These are phyloP conservation scores for Metschnikowia amazonensis DNA, from an alignment of 805 yeast genomes.

Conservation along the genomic window DNA sequence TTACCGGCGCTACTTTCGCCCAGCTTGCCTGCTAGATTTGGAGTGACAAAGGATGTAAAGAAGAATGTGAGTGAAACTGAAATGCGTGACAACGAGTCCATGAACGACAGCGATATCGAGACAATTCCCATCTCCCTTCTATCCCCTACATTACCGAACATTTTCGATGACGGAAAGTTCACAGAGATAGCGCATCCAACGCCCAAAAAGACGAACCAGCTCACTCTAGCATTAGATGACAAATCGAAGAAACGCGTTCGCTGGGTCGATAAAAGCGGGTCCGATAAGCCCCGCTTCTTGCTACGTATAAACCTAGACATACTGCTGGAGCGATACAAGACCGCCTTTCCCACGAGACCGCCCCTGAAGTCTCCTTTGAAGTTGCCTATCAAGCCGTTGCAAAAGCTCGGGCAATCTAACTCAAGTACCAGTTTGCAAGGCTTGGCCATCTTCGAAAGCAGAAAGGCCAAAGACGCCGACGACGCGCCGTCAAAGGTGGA, in stretches of 20 bases:
- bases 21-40: slow-evolving; percentile 28
- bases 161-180: slow-evolving; percentile 17
- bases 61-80: neutral
- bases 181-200: slow-evolving; percentile 14
- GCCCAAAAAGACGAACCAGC: slow-evolving; percentile 18
- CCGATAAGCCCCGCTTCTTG: slow-evolving; percentile 24
- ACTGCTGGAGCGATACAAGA: slow-evolving; percentile 16
- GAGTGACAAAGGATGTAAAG: slow-evolving; percentile 1
- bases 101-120: slow-evolving; percentile 21
- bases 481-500: neutral
- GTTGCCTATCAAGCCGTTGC: neutral
- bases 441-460: slow-evolving; percentile 14
- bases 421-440: slow-evolving; percentile 16
- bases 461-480: slow-evolving; percentile 2
- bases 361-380: neutral
- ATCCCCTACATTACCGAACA: slow-evolving; percentile 33
- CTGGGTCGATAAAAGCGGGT: slow-evolving; percentile 31
- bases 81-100: slow-evolving; percentile 7
- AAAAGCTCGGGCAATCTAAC: slow-evolving; percentile 3
- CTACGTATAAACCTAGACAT: slow-evolving; percentile 24
- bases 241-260: slow-evolving; percentile 14
- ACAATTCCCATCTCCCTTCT: slow-evolving; percentile 28
- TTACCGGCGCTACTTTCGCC: slow-evolving; percentile 41
- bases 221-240: slow-evolving; percentile 7
- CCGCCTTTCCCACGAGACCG: slow-evolving; percentile 2